phyloP scores from a whole-genome alignment of 164 flowering plant genomes.

The Annona cherimola region DNA sequence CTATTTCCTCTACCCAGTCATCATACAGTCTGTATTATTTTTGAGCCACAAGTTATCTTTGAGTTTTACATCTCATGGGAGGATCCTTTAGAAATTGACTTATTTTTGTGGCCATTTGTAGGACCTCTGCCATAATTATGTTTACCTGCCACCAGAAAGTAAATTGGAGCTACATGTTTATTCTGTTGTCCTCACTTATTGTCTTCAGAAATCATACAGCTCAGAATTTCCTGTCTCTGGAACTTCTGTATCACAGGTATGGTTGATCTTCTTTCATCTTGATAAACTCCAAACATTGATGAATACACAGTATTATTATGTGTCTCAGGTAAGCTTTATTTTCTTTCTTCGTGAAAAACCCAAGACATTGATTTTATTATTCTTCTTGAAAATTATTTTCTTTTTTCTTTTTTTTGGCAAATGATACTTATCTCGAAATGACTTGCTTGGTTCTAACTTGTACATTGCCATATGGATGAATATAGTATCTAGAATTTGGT shows the following conservation, averaged over 20 bases:
- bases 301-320: background rate
- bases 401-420: too few relatives aligned
- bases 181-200: constrained; percentile 46
- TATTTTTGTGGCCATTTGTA: constrained; percentile 18
- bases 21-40: background rate
- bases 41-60: background rate
- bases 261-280: constrained; percentile 3
- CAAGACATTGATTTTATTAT: too few relatives aligned
- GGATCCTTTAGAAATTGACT: background rate
- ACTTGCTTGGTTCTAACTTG: too few relatives aligned
- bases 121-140: constrained; percentile 71
- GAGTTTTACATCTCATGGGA: background rate
- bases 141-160: constrained; percentile 34
- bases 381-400: too few relatives aligned
- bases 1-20: background rate
- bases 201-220: constrained; percentile 46
- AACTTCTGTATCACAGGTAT: constrained; percentile 44
- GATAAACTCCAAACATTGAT: background rate
- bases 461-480: too few relatives aligned
- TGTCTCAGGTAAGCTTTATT: too few relatives aligned
- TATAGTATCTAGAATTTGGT: too few relatives aligned
- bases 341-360: too few relatives aligned
- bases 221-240: constrained; percentile 39
- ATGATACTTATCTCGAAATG: too few relatives aligned
- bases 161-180: constrained; percentile 70